phyloP scores from a whole-genome alignment of 2,329 filamentous ascomycete genomes.

The Claviceps fusiformis region DNA sequence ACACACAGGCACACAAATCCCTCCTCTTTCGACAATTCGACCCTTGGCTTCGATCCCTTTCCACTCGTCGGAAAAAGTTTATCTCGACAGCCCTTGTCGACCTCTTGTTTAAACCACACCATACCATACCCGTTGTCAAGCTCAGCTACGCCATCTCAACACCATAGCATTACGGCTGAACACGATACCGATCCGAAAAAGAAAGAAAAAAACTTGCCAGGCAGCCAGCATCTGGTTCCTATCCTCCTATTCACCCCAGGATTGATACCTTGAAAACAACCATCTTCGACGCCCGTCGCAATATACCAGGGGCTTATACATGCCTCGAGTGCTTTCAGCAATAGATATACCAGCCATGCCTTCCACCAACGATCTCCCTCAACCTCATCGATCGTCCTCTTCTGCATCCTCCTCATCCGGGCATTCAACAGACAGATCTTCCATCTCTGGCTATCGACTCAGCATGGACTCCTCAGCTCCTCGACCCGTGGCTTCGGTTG shows the following conservation, averaged over 20 bases:
- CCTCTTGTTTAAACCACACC: not conserved
- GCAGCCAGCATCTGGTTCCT: not conserved
- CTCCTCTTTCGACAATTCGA: not conserved
- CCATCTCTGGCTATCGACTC: constrained; percentile 21
- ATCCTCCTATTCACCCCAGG: not conserved
- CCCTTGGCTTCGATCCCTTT: not conserved
- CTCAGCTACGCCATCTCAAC: not conserved
- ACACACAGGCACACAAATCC: not conserved
- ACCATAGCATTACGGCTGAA: not conserved
- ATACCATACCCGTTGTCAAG: not conserved
- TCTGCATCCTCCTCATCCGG: constrained; percentile 28
- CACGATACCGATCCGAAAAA: too few species aligned
- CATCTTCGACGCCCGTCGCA: not conserved
- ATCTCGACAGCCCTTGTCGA: not conserved
- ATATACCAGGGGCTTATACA: not conserved
- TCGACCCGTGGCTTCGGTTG: constrained; percentile 37
- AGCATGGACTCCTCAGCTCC: constrained; percentile 34
- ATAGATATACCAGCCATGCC: constrained; percentile 6
- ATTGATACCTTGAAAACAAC: not conserved
- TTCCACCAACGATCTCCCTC: constrained; percentile 5
- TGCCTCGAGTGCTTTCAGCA: not conserved
- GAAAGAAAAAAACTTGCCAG: not conserved
- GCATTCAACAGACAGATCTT: constrained; percentile 20
- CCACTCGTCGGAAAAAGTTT: not conserved
- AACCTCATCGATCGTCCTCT: constrained; percentile 13